Base-by-base conservation (phyloP, 116 monocot species). In the Cymodocea nodosa region DNA sequence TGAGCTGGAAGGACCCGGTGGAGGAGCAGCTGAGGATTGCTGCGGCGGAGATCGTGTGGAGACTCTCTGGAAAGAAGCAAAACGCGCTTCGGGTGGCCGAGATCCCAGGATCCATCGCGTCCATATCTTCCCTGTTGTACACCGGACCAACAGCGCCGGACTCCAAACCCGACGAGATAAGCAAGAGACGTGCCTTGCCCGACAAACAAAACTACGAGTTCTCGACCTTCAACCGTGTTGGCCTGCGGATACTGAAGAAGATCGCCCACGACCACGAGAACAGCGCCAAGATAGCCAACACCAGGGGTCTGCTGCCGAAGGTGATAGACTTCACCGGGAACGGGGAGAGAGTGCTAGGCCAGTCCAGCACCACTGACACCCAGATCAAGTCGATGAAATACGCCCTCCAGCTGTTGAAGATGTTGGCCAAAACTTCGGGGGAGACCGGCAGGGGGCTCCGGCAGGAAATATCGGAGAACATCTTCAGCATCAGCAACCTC, bases 341-440 rank as follows among this genome's bases (percentile, higher is more conserved):
- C 36, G 30, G 14, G 0, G 30, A 50, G 40, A 62, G 59, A 23
- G 24, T 77, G 39, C 59, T 61, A 4, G 19, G 24, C 4, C 53
- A 37, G 11, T 40, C 64, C 37, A 13, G 10, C 1, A 16, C 18
- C 35, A 25, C 59, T 2, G 76, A 82, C 13, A 44, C 74, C 0
- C 78, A 79, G 50, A 76, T 85, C 24, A 75, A 63, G 72, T 74
- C 70, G 10, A 72, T 77, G 67, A 83, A 81, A 71, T 37, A 73
- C 51, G 77, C 89, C 0, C 84, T 93, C 30, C 73, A 83, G 52
- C 51, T 89, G n/a, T 51, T 86, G 22, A 85, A 82, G 63, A 72
- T 70, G 89, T 76, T 93, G 51, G 89, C 85, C 2, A 74, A 78
- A 55, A 76, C 89, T 12, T 78, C 93, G 0, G 85, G 85, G 2